Evolutionary conservation across 2,329 filamentous ascomycete species (phyloP).

Genomic region (Dothistroma septosporum): DNA sequence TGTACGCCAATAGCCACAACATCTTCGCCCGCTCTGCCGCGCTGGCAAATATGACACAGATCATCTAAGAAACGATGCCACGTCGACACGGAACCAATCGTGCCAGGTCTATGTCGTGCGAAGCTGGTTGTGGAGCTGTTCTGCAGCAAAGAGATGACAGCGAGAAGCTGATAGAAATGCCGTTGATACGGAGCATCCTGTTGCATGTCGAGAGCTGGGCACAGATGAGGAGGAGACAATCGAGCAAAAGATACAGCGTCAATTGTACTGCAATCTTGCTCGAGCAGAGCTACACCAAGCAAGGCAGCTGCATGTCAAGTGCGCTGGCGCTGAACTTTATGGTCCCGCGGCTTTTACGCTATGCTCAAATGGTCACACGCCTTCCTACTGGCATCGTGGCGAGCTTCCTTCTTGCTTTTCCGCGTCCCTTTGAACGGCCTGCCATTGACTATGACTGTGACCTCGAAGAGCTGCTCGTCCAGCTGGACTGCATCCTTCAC

Average conservation of each 20-base stretch:
- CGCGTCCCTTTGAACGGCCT: not conserved
- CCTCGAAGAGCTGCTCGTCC: not conserved
- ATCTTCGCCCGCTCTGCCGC: not conserved
- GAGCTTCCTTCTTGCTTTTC: not conserved
- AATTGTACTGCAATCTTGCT: too few species aligned
- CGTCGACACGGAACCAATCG: not conserved
- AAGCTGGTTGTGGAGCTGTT: too few species aligned
- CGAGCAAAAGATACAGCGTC: too few species aligned
- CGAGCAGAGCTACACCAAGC: not conserved
- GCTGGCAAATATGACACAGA: not conserved
- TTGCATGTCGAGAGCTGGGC: too few species aligned
- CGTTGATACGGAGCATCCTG: too few species aligned
- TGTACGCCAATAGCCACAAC: not conserved
- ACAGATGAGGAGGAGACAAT: too few species aligned
- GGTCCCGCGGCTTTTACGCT: not conserved
- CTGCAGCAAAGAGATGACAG: too few species aligned
- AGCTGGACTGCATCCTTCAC: too few species aligned
- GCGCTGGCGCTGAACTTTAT: too few species aligned
- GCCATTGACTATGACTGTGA: not conserved
- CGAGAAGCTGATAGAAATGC: too few species aligned
- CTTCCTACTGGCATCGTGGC: not conserved
- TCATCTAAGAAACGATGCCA: constrained; percentile 1
- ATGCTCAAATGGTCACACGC: not conserved
- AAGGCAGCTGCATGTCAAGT: not conserved
- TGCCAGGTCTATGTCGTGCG: too few species aligned